Evolutionary conservation across 148 eudicot genomes (phyloP).

Genomic region (Rhododendron mucronatum): DNA sequence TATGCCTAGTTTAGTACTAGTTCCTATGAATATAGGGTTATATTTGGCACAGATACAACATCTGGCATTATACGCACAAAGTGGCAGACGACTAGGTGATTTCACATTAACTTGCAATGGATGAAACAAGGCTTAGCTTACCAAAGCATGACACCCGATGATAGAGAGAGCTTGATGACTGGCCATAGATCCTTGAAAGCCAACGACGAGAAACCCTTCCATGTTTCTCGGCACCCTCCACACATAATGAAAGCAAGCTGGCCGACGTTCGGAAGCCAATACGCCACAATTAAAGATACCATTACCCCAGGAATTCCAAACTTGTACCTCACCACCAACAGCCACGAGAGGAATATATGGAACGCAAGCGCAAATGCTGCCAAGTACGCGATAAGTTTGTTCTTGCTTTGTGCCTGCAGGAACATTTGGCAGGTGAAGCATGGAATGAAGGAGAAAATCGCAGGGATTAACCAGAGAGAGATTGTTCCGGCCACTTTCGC

Average conservation of each 20-base stretch:
- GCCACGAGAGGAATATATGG: conserved; percentile 33
- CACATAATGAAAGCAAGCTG: conserved; percentile 17
- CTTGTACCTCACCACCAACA: conserved; percentile 22
- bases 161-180: conserved; percentile 30
- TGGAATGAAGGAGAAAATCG: background rate
- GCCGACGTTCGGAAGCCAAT: conserved; percentile 26
- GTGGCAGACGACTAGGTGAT: too few species aligned
- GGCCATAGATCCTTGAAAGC: conserved; percentile 33
- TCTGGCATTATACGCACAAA: too few species aligned
- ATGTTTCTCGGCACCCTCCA: conserved; percentile 31
- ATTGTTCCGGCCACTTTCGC: background rate
- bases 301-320: conserved; percentile 34
- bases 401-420: conserved; percentile 12
- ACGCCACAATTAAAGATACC: conserved; percentile 22
- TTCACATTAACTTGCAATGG: background rate
- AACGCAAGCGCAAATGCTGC: background rate
- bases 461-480: background rate
- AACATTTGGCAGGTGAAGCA: conserved; percentile 10
- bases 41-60: too few species aligned
- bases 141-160: conserved; percentile 41
- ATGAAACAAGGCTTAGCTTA: background rate
- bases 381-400: conserved; percentile 6
- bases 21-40: too few species aligned
- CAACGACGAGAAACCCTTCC: conserved; percentile 32
- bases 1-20: too few species aligned